Conservation (phyloP, 2,329 filamentous ascomycete genomes). For the Cryphonectria parasitica region DNA sequence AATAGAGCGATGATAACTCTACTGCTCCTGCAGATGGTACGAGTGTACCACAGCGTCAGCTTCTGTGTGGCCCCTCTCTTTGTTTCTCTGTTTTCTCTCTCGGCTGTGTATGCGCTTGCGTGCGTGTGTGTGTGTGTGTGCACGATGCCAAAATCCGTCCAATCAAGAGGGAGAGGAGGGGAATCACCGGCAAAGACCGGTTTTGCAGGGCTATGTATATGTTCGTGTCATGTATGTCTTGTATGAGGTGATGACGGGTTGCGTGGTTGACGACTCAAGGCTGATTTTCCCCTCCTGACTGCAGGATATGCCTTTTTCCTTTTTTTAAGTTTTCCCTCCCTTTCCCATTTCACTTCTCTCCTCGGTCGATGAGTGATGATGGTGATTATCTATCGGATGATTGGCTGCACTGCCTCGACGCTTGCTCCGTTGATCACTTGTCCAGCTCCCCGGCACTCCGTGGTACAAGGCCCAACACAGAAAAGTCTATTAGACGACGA, state of each 20-base stretch:
- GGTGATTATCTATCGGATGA: background rate
- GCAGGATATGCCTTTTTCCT: background rate
- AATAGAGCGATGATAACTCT: background rate
- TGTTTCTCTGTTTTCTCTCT: too few species aligned
- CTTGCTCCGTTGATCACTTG: background rate
- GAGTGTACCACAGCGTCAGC: background rate
- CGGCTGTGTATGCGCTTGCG: background rate
- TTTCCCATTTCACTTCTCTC: background rate
- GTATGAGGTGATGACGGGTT: background rate
- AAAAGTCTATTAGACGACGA: background rate
- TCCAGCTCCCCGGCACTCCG: background rate
- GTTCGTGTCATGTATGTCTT: background rate
- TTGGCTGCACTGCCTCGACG: background rate
- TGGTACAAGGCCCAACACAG: background rate
- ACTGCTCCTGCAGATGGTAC: slow-evolving; percentile 5
- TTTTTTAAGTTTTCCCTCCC: too few species aligned
- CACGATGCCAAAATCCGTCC: background rate
- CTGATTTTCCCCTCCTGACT: too few species aligned
- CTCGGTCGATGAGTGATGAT: background rate
- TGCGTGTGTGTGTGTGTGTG: background rate
- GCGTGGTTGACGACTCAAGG: too few species aligned
- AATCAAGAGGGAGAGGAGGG: too few species aligned
- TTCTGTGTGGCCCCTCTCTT: background rate
- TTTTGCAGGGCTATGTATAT: background rate
- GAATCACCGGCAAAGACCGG: background rate